phyloP scores from a whole-genome alignment of 139 green algal species.

The Coelastrella sp. region DNA sequence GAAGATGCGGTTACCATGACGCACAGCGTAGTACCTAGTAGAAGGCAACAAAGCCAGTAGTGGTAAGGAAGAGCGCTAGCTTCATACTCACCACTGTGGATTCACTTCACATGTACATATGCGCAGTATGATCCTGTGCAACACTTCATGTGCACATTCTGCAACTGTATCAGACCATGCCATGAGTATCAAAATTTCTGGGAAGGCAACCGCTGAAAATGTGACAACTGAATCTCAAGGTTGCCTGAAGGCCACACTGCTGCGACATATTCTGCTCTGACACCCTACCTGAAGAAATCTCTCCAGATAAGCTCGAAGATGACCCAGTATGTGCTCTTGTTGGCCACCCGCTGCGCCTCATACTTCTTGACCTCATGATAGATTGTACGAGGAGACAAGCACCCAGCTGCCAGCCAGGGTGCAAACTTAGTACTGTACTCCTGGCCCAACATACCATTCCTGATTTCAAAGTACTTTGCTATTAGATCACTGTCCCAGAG shows the following conservation, averaged over 20 bases:
- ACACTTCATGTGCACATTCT: too few species aligned
- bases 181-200: too few species aligned
- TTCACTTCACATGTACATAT: too few species aligned
- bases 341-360: constrained; percentile 82
- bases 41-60: neutral
- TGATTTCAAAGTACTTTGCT: constrained; percentile 81
- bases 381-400: constrained; percentile 86
- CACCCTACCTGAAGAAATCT: constrained; percentile 87
- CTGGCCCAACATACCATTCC: constrained; percentile 95
- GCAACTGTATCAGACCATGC: too few species aligned
- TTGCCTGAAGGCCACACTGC: neutral
- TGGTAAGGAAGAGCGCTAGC: too few species aligned
- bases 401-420: constrained; percentile 93
- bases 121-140: too few species aligned
- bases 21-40: constrained; percentile 86
- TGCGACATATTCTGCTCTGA: neutral
- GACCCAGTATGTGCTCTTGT: constrained; percentile 97
- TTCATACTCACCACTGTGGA: too few species aligned
- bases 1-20: constrained; percentile 95
- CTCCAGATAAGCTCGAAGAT: constrained; percentile 96
- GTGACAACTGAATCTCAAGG: neutral
- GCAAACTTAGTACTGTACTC: constrained; percentile 94
- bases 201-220: neutral
- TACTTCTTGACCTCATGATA: constrained; percentile 77
- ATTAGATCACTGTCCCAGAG: constrained; percentile 89